Base-by-base conservation (phyloP, 495 filamentous ascomycete genomes). In the Hamigera avellanea region DNA sequence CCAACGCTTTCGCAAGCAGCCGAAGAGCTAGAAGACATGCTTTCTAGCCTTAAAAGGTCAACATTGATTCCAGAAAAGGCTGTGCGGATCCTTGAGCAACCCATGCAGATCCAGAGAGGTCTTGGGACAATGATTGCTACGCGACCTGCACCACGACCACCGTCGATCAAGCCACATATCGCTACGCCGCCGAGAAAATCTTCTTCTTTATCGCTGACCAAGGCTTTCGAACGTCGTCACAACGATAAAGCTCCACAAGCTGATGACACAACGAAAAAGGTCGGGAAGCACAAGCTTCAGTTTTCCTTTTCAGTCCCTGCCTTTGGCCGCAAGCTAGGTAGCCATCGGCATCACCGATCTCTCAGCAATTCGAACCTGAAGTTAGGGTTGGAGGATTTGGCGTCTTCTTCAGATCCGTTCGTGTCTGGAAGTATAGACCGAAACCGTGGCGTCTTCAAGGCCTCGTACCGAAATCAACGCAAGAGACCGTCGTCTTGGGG, bases 101-200 rank as follows among this genome's bases (percentile, higher is more conserved):
- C 62, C 19, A 38, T 64, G 27, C 57, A 62, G 32, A 56, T 62
- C 31, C 59, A 54, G 59, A 23, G 21, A 27, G 53, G 59, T 9
- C 53, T 55, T 23, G 56, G 57, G 33, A 58, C 58, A 21, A 50
- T 63, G 46, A 50, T 59, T 10, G 48, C 64, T 2, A 59, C 51
- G 6, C 56, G 64, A 13, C 49, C 54, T 12, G 51, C 62, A 6
- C 64, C 64, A 13, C 48, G 35, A 9, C 59, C 61, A 14, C 61
- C 63, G 12, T 23, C 21, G 21, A 23, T 4, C 5, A 9, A 23
- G 9, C 21, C 21, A 9, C 9, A 4, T 23, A 9, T 23, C 21
- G 5, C 5, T 23, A 4, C 21, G 21, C 9, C 21, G 21, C 21
- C 4, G 4, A 23, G 21, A 9, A 23, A 9, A 23, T 23, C 21